Percentiles rank a stretch among this genome's conserved stretches.
Evolutionary conservation across 2,329 filamentous ascomycete genomes (phyloP).

Genomic region (Metarhizium humberi): DNA sequence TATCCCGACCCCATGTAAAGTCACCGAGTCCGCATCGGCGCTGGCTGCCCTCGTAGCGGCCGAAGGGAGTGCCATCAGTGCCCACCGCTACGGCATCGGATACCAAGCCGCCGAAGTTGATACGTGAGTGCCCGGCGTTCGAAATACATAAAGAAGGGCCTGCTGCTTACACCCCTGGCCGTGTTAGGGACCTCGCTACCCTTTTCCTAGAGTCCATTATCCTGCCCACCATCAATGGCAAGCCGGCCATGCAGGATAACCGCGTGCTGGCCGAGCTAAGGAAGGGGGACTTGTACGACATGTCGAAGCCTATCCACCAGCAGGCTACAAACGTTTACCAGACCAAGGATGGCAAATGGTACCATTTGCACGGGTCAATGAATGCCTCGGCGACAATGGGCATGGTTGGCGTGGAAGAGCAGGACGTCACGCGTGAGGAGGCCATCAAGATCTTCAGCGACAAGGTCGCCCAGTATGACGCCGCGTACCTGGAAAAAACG

Average conservation of each 20-base stretch:
- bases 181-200: neutral
- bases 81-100: neutral
- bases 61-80: neutral
- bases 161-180: neutral
- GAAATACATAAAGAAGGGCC: neutral
- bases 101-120: neutral
- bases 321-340: slow-evolving; percentile 24
- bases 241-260: neutral
- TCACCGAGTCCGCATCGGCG: neutral
- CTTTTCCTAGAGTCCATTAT: neutral
- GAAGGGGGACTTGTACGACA: neutral
- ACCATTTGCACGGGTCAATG: slow-evolving; percentile 25
- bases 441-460: slow-evolving; percentile 16
- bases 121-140: neutral
- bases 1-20: neutral
- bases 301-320: slow-evolving; percentile 18
- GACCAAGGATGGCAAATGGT: slow-evolving; percentile 24
- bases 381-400: slow-evolving; percentile 18
- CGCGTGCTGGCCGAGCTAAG: neutral
- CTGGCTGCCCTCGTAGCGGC: neutral
- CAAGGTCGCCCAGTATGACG: slow-evolving; percentile 15
- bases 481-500: slow-evolving; percentile 19
- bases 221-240: neutral
- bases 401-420: slow-evolving; percentile 21
- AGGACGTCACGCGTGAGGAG: slow-evolving; percentile 17